Evolutionary conservation across 257 asterid species (phyloP).

Genomic region (Linderniella brevidens): DNA sequence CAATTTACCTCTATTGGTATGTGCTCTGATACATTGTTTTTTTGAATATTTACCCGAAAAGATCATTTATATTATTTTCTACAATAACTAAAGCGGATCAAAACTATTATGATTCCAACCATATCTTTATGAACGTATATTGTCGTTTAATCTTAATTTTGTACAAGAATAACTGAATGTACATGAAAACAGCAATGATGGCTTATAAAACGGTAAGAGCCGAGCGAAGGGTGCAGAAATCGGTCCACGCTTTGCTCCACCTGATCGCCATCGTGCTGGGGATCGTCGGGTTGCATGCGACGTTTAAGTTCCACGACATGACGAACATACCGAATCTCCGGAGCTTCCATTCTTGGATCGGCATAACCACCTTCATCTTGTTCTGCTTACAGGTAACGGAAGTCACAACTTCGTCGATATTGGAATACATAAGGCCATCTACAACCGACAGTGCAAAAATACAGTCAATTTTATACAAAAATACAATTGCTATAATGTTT

Average conservation of each 20-base stretch:
- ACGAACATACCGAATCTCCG: constrained; percentile 21
- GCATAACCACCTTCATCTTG: constrained; percentile 48
- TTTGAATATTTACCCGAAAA: no score
- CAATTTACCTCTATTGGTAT: no score
- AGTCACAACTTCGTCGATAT: no score
- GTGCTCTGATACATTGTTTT: no score
- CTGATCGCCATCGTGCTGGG: constrained; percentile 23
- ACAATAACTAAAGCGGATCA: no score
- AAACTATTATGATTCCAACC: no score
- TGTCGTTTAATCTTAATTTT: background rate
- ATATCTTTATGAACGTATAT: no score
- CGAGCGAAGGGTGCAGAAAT: constrained; percentile 28
- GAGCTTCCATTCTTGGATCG: constrained; percentile 80
- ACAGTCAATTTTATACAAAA: no score
- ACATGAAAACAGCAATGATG: constrained; percentile 43
- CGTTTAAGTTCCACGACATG: constrained; percentile 45
- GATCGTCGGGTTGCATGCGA: constrained; percentile 48
- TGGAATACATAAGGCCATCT: no score
- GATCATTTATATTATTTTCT: no score
- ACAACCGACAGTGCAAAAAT: no score
- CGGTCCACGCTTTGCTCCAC: constrained; percentile 26
- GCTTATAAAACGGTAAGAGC: constrained; percentile 54
- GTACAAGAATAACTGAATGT: background rate
- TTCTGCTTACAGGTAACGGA: constrained; percentile 69
- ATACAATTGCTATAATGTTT: no score